Evolutionary conservation across 495 filamentous ascomycete genomes (phyloP).

Genomic region (Neurospora sp.): DNA sequence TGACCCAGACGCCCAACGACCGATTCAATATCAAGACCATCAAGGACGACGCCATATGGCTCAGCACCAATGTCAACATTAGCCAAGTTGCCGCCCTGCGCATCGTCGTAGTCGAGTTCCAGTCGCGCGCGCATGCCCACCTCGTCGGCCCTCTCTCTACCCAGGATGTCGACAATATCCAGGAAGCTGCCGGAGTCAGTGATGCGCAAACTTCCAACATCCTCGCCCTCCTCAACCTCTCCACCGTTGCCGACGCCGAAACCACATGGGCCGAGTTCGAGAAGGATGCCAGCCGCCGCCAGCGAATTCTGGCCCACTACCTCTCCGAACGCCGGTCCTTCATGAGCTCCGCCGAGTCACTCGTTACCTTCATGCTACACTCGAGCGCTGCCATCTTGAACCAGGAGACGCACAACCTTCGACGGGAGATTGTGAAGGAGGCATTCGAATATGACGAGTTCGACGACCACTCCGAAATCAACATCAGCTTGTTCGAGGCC

Average conservation of each 20-base stretch:
- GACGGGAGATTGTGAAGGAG: conserved; percentile 11
- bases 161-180: conserved; percentile 57
- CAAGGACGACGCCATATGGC: conserved; percentile 77
- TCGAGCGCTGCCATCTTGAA: conserved; percentile 13
- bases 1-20: conserved; percentile 56
- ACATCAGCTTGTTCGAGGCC: conserved; percentile 20
- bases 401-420: conserved; percentile 18
- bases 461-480: neutral
- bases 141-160: conserved; percentile 55
- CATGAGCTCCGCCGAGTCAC: conserved; percentile 36
- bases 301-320: conserved; percentile 56
- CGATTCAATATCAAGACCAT: conserved; percentile 69
- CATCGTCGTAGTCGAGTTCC: conserved; percentile 74
- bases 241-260: conserved; percentile 33
- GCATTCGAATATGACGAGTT: conserved; percentile 16
- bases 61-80: conserved; percentile 64
- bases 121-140: conserved; percentile 54
- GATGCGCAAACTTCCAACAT: conserved; percentile 40
- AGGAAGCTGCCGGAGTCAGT: conserved; percentile 51
- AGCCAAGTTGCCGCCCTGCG: conserved; percentile 78
- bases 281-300: conserved; percentile 44
- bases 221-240: conserved; percentile 32
- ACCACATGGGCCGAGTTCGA: conserved; percentile 45
- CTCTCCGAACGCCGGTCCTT: conserved; percentile 57
- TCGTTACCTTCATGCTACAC: conserved; percentile 34